Percentiles rank a stretch among this genome's conserved stretches.
These are phyloP conservation scores for Clavariopsis aquatica DNA, from an alignment of 495 filamentous ascomycete genomes.

Conservation along the genomic window DNA sequence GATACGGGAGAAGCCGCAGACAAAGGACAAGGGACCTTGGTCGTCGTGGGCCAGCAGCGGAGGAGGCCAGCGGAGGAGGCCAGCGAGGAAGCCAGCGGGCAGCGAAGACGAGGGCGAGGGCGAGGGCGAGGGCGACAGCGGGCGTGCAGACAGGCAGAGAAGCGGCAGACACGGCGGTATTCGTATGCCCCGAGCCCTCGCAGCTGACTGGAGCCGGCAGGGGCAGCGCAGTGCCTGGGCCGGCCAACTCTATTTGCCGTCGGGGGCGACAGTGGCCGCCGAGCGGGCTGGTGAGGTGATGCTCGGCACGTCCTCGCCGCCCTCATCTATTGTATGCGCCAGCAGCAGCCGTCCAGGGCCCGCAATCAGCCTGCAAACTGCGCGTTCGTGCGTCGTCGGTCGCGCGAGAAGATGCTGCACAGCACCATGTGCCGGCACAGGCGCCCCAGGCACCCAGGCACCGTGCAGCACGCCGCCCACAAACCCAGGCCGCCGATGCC, in stretches of 20 bases:
- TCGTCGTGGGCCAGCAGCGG: background rate
- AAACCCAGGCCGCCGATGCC: background rate
- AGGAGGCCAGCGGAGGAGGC: background rate
- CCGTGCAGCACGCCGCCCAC: conserved; percentile 2
- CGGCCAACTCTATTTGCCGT: conserved; percentile 6
- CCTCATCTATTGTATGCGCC: conserved; percentile 14
- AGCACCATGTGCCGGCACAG: background rate
- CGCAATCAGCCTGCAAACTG: background rate
- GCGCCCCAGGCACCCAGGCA: background rate
- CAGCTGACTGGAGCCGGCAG: background rate
- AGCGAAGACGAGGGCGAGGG: background rate
- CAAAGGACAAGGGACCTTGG: background rate
- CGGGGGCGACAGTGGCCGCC: conserved; percentile 3
- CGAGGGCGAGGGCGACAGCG: background rate
- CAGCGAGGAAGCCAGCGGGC: background rate
- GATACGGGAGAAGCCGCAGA: too few species aligned
- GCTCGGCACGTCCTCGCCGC: background rate
- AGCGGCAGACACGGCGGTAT: background rate
- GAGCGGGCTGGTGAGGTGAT: background rate
- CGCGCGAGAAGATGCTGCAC: conserved; percentile 15
- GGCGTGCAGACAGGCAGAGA: background rate
- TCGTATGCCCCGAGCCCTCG: background rate
- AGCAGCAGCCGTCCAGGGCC: too few species aligned
- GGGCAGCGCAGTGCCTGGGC: background rate
- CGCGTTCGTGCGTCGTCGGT: background rate